phyloP scores from a whole-genome alignment of 139 green algal genomes.

The Picochlorum sp. region DNA sequence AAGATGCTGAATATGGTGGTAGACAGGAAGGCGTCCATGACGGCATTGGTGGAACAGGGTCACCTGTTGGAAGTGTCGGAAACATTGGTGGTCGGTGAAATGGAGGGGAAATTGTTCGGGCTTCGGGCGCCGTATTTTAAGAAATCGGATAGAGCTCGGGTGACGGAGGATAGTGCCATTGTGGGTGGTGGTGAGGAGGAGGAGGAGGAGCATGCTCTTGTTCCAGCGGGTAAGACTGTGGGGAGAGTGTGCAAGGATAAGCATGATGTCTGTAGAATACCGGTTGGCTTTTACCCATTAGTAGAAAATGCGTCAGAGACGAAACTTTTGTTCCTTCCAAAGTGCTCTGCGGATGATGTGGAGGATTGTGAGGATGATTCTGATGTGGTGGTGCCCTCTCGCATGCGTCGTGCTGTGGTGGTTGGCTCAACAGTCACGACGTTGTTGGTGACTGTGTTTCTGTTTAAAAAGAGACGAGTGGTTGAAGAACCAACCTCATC shows the following conservation, averaged over 20 bases:
- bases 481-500: no score
- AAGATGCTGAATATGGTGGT: neutral
- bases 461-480: no score
- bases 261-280: neutral
- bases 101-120: neutral
- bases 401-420: no score
- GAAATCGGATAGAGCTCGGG: neutral
- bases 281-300: conserved; percentile 4
- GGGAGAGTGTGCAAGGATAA: conserved; percentile 5
- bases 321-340: neutral
- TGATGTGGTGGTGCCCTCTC: neutral
- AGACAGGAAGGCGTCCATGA: neutral
- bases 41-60: neutral
- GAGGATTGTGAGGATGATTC: neutral
- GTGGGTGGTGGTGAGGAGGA: neutral
- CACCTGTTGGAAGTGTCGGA: neutral
- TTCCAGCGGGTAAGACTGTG: neutral
- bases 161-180: neutral
- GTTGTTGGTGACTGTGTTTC: no score
- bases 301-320: conserved; percentile 6
- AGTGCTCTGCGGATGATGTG: neutral
- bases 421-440: no score
- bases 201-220: neutral
- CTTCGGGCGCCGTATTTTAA: neutral
- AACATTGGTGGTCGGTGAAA: conserved; percentile 7